Base-by-base conservation (phyloP, 2,329 filamentous ascomycete species). In the Aaosphaeria arxii region DNA sequence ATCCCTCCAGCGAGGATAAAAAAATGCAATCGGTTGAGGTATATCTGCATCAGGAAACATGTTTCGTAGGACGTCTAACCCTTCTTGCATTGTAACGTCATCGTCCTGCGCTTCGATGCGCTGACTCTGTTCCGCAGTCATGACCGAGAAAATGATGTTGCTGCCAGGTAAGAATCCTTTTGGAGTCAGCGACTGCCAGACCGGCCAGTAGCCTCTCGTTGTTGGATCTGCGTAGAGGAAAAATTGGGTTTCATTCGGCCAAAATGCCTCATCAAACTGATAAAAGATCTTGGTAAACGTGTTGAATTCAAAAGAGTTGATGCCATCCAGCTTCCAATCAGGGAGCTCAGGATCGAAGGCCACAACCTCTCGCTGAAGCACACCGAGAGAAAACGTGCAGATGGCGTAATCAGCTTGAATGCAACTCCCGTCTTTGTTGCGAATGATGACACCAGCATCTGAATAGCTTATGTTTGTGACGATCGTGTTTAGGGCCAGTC, bases 221-320 rank as follows among this genome's bases (percentile, higher is more conserved):
- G 55, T 51, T 40, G 71, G 67, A 24, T 24, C 17, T 3, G 76
- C 74, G 50, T 78, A 78, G 30, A 78, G 65, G 47, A 74, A 69
- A 53, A 72, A 79, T 46, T 80, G 72, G 1, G 70, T 75, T 36
- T 72, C 61, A 0, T 66, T 57, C 56, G 75, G 73, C 84, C 84
- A 87, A 66, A 86, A 87, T 0, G 79, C 77, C 44, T 82, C 70
- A 1, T 7, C 28, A 62, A 86, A 87, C 52, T 86, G 83, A 48
- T 85, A 66, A 66, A 87, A 87, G 48, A 86, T 80, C 62, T 87
- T 87, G 50, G 82, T 86, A 66, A 86, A 87, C 0, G 81, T 85
- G 7, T 79, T 83, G 79, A 87, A 85, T 54, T 74, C 71, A 61
- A 86, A 84, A 39, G 77, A 79, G 6, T 79, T 74, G 43, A 87